Conservation (phyloP, 306 rosid species). For the Chamaecrista fasciculata region DNA sequence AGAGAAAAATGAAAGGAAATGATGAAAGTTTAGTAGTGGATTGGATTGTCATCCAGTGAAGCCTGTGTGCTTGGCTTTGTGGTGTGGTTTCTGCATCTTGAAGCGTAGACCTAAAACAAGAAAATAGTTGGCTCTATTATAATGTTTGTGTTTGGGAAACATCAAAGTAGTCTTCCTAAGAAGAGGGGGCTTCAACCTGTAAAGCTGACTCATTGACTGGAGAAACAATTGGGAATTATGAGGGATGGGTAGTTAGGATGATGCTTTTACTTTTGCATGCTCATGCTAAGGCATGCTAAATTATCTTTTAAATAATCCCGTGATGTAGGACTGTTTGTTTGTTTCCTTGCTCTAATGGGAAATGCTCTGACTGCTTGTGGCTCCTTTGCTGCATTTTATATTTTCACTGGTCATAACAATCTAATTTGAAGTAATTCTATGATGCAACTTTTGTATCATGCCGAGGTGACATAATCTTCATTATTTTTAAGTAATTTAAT, state of each 20-base stretch:
- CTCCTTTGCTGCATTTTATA: slow-evolving; percentile 27
- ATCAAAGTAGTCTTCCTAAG: slow-evolving; percentile 38
- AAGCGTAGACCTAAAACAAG: slow-evolving; percentile 31
- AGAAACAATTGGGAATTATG: slow-evolving; percentile 51
- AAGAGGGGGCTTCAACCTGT: slow-evolving; percentile 61
- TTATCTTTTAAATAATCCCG: slow-evolving; percentile 60
- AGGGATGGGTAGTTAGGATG: slow-evolving; percentile 65
- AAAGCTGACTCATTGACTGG: slow-evolving; percentile 75
- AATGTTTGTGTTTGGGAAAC: slow-evolving; percentile 32
- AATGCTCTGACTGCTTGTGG: slow-evolving; percentile 41
- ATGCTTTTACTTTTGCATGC: slow-evolving; percentile 51
- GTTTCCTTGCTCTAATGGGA: slow-evolving; percentile 52
- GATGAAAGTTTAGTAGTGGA: slow-evolving; percentile 39
- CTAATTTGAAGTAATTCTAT: slow-evolving; percentile 3
- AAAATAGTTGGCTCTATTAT: slow-evolving; percentile 50
- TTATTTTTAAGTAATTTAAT: too few relatives aligned
- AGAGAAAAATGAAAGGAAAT: slow-evolving; percentile 17
- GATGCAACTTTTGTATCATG: too few relatives aligned
- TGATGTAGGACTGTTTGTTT: slow-evolving; percentile 42
- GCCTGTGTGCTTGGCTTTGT: slow-evolving; percentile 41
- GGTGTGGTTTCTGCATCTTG: slow-evolving; percentile 58
- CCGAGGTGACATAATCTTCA: too few relatives aligned
- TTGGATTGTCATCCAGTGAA: slow-evolving; percentile 53
- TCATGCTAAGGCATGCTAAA: slow-evolving; percentile 52
- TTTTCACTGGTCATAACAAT: slow-evolving; percentile 6